Evolutionary conservation across 225 moss, liverwort and hornwort species (phyloP).

Genomic region (Polytrichum commune): DNA sequence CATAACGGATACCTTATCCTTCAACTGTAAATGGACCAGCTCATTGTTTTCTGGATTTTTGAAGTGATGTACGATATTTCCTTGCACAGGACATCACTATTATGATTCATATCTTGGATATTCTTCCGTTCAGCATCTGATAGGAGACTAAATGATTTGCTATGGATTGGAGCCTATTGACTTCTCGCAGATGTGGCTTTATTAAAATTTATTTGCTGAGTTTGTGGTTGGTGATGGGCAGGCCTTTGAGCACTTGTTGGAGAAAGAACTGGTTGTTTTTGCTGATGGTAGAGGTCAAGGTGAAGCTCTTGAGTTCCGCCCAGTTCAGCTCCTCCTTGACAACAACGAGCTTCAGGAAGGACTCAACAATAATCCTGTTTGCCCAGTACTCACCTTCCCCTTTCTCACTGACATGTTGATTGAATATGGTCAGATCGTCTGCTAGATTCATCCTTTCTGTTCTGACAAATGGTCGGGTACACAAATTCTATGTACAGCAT

Average conservation of each 20-base stretch:
- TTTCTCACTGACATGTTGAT: not conserved
- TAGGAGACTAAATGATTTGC: too few relatives aligned
- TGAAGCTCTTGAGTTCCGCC: slow-evolving; percentile 78
- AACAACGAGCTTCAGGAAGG: slow-evolving; percentile 84
- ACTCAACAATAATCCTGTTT: slow-evolving; percentile 58
- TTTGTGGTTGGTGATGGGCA: slow-evolving; percentile 20
- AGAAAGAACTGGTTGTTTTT: slow-evolving; percentile 69
- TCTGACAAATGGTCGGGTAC: not conserved
- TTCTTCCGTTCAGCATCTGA: too few relatives aligned
- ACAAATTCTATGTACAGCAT: not conserved
- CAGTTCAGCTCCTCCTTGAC: slow-evolving; percentile 78
- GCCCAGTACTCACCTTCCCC: slow-evolving; percentile 54
- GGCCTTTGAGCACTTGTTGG: slow-evolving; percentile 94
- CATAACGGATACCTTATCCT: too few relatives aligned
- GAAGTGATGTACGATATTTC: too few relatives aligned
- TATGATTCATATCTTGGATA: too few relatives aligned
- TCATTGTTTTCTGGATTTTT: too few relatives aligned
- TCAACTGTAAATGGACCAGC: too few relatives aligned
- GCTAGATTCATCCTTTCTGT: not conserved
- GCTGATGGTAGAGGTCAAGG: slow-evolving; percentile 66
- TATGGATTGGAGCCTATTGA: not conserved
- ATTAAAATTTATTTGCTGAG: slow-evolving; percentile 11
- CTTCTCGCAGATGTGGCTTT: not conserved
- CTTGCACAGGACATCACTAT: too few relatives aligned
- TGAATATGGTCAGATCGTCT: not conserved